These are phyloP conservation scores for Cymbopogon citratus DNA, from an alignment of 176 grass and related monocot species.

Conservation along the genomic window DNA sequence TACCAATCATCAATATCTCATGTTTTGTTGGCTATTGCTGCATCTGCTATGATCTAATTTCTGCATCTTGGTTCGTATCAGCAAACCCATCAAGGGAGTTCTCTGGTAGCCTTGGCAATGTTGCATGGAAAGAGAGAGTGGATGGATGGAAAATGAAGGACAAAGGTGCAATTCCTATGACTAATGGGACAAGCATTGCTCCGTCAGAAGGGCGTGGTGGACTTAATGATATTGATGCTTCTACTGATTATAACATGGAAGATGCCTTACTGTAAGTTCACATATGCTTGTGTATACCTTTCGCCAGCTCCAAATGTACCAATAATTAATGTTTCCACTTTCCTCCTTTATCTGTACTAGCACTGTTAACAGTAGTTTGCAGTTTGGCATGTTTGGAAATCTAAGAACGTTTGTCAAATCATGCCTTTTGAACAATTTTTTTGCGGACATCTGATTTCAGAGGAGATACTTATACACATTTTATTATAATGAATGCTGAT, in stretches of 20 bases:
- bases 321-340: neutral
- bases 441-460: neutral
- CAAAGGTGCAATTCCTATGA: slow-evolving; percentile 74
- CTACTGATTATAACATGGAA: slow-evolving; percentile 96
- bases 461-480: neutral
- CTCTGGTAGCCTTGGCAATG: slow-evolving; percentile 86
- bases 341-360: neutral
- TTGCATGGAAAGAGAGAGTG: slow-evolving; percentile 98
- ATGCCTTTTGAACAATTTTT: slow-evolving; percentile 1
- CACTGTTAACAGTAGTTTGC: neutral
- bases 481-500: neutral
- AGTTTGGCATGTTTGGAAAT: neutral
- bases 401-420: neutral
- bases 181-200: slow-evolving; percentile 89
- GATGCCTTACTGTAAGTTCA: slow-evolving; percentile 80
- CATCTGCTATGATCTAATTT: slow-evolving; percentile 13
- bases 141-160: slow-evolving; percentile 99
- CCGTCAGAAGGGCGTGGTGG: slow-evolving; percentile 87
- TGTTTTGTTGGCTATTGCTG: neutral
- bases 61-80: slow-evolving; percentile 31
- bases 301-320: neutral
- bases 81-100: slow-evolving; percentile 93
- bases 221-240: slow-evolving; percentile 76
- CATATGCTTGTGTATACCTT: neutral
- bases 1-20: neutral